Base-by-base conservation (phyloP, 768 basidiomycete genomes). In the Saitozyma podzolica region DNA sequence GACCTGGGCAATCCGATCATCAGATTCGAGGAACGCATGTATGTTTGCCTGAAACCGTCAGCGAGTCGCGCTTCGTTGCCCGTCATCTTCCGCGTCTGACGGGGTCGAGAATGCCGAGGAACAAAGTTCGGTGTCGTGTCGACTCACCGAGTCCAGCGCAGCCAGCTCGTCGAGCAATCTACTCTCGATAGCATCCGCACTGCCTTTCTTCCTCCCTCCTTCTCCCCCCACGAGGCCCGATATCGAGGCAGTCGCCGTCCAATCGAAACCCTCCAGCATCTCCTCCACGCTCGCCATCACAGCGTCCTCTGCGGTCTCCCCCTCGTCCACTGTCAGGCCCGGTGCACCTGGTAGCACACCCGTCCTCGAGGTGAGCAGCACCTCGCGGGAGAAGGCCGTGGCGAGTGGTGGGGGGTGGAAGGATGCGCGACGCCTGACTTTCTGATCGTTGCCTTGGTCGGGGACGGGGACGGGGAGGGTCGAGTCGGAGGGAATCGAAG, bases 191-290 rank as follows among this genome's bases (percentile, higher is more conserved):
- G 94, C 84, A 75, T 97, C 95, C 45, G 91, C 91, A 8, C 90
- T 87, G 10, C 88, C 88, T 70, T 85, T 73, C 85, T 87, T 67
- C 86, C 82, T 13, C 84, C 85, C 50, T 0, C 62, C 59, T 9
- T 67, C 71, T 2, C 29, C 29, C 19, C 66, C 67, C 8, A 47
- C 42, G 8, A 40, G 54, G 29, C 50, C 52, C 17, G 20, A 50
- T 13, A 40, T 65, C 10, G 56, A 64, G 9, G 68, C 72, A 0
- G 90, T 88, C 91, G 69, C 75, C 0, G 91, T 88, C 93, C 93
- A 98, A 78, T 98, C 96, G 72, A 96, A 96, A 0, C 96, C 94
- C 72, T 99, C 96, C 29, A 99, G 83, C 92, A 99, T 94, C 77
- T 99, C 96, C 76, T 99, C 96, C 2, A 99, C 92, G 78, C 87